These are phyloP conservation scores for Populus pruinosa DNA, from an alignment of 345 rosid genomes.

Conservation along the genomic window DNA sequence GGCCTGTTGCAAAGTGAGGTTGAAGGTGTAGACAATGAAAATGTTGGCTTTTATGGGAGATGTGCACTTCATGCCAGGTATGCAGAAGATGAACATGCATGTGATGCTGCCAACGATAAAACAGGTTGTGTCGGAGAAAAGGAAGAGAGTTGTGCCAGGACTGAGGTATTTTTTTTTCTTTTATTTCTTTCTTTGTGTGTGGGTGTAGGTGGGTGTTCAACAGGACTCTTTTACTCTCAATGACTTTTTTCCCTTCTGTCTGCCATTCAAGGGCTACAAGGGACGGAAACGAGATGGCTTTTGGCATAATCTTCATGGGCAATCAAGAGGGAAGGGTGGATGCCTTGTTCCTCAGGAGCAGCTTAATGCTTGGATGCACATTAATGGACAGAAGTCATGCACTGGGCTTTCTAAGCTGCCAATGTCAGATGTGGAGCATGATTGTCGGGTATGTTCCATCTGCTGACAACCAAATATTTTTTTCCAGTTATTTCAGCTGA, in stretches of 20 bases:
- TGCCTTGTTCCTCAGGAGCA: constrained; percentile 55
- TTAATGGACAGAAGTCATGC: constrained; percentile 45
- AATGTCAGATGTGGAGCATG: constrained; percentile 33
- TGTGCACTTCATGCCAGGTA: constrained; percentile 37
- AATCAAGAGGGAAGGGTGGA: constrained; percentile 32
- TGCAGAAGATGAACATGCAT: constrained; percentile 17
- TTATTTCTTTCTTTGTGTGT: not conserved
- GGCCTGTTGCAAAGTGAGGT: constrained; percentile 54
- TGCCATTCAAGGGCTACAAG: constrained; percentile 40
- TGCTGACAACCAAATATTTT: no score
- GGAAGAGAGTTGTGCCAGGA: constrained; percentile 46
- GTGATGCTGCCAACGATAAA: constrained; percentile 14
- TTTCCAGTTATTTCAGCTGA: no score
- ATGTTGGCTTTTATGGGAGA: constrained; percentile 49
- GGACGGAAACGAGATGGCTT: constrained; percentile 51
- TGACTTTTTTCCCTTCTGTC: not conserved
- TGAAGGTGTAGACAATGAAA: constrained; percentile 44
- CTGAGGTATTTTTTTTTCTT: constrained; percentile 40
- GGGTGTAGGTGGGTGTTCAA: not conserved
- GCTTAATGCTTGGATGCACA: constrained; percentile 58
- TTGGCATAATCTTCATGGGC: constrained; percentile 28
- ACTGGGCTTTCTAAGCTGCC: constrained; percentile 29
- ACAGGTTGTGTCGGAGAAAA: constrained; percentile 15
- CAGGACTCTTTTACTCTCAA: not conserved
- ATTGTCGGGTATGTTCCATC: constrained; percentile 38